These are phyloP conservation scores for Candida stauntonica DNA, from an alignment of 805 yeast species.

Conservation along the genomic window DNA sequence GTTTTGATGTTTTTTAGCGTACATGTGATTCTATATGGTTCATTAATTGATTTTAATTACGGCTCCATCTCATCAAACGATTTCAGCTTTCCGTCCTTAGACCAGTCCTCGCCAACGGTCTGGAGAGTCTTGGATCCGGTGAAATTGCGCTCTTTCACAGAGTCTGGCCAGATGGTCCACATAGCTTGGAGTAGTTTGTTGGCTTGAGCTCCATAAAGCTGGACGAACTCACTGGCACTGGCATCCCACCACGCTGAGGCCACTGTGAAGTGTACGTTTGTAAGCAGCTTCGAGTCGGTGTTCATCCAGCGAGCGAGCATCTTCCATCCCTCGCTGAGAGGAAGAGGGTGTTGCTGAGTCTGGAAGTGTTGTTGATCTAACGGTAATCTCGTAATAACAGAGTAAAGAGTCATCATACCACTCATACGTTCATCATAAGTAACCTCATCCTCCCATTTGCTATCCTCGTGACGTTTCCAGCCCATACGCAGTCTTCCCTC, in stretches of 20 bases:
- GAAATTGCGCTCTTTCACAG: slow-evolving; percentile 45
- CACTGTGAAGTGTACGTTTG: slow-evolving; percentile 67
- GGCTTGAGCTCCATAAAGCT: slow-evolving; percentile 67
- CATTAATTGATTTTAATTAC: too few species aligned
- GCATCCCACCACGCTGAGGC: slow-evolving; percentile 93
- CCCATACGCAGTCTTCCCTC: slow-evolving; percentile 86
- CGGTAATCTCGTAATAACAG: slow-evolving; percentile 59
- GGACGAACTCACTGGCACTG: slow-evolving; percentile 50
- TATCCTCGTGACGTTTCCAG: slow-evolving; percentile 55
- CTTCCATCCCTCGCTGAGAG: slow-evolving; percentile 59
- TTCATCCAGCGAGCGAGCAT: slow-evolving; percentile 72
- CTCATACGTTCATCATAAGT: slow-evolving; percentile 81
- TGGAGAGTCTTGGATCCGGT: slow-evolving; percentile 79
- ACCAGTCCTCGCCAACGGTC: slow-evolving; percentile 80
- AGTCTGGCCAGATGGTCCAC: slow-evolving; percentile 48
- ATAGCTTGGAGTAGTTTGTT: slow-evolving; percentile 49
- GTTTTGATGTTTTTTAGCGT: not conserved
- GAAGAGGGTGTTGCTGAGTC: slow-evolving; percentile 45
- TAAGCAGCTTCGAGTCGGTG: slow-evolving; percentile 41
- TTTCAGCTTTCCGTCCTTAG: slow-evolving; percentile 39
- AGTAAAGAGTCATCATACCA: slow-evolving; percentile 80
- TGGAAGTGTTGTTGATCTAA: slow-evolving; percentile 29
- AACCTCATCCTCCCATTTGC: slow-evolving; percentile 48
- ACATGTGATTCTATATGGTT: not conserved
- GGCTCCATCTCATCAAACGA: slow-evolving; percentile 33